These are phyloP conservation scores for Botryotinia globosa DNA, from an alignment of 2,329 filamentous ascomycete species.

Conservation along the genomic window DNA sequence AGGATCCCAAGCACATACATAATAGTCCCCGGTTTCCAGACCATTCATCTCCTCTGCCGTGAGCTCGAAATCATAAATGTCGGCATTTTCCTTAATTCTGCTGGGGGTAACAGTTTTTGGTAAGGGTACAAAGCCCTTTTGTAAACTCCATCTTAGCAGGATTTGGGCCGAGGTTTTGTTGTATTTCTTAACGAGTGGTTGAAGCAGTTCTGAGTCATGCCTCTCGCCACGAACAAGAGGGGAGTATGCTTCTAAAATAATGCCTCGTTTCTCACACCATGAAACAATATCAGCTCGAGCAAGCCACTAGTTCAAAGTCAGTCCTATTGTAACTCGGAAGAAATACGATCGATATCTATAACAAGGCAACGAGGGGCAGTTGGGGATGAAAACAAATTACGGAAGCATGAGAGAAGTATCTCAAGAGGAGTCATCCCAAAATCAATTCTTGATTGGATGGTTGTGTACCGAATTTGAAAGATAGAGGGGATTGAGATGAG, in stretches of 20 bases:
- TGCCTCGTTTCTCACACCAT: conserved; percentile 66
- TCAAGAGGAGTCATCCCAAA: background rate
- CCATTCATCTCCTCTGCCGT: conserved; percentile 51
- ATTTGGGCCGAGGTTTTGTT: conserved; percentile 73
- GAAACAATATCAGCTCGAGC: conserved; percentile 72
- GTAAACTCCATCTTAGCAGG: conserved; percentile 75
- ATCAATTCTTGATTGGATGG: background rate
- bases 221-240: conserved; percentile 66
- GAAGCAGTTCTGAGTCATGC: conserved; percentile 64
- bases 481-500: background rate
- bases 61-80: conserved; percentile 55
- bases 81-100: conserved; percentile 63
- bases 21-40: conserved; percentile 51
- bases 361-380: background rate
- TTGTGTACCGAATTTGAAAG: no score
- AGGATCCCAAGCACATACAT: conserved; percentile 57
- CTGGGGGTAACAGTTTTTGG: conserved; percentile 70
- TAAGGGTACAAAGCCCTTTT: conserved; percentile 71
- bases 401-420: background rate
- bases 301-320: conserved; percentile 57
- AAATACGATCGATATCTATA: background rate
- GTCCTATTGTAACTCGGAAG: background rate
- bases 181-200: conserved; percentile 67
- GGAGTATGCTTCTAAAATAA: conserved; percentile 63
- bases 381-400: background rate